Conservation (phyloP, 495 filamentous ascomycete genomes). For the Halenospora varia region DNA sequence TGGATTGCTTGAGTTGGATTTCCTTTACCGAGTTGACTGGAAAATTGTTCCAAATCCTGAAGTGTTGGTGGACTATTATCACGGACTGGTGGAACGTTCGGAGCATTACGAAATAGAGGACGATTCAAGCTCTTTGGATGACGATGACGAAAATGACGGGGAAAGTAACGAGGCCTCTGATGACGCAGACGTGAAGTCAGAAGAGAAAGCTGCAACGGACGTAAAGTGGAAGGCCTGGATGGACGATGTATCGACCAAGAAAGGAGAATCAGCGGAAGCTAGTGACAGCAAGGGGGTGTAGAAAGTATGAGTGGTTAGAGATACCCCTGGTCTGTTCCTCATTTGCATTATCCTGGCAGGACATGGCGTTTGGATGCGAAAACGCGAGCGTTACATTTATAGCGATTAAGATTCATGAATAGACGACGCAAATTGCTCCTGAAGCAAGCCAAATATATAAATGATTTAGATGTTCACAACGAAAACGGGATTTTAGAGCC, state of each 20-base stretch:
- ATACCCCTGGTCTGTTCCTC: conserved; percentile 10
- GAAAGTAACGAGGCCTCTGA: neutral
- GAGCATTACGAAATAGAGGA: conserved; percentile 40
- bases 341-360: neutral
- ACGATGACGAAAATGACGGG: conserved; percentile 11
- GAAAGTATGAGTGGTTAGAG: neutral
- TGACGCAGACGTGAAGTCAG: neutral
- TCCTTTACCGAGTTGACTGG: conserved; percentile 88
- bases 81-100: conserved; percentile 66
- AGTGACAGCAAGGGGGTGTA: neutral
- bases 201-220: conserved; percentile 10
- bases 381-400: neutral
- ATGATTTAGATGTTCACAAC: too few species aligned
- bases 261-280: neutral
- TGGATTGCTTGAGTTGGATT: conserved; percentile 91
- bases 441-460: neutral
- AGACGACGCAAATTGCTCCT: neutral
- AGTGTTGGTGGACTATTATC: conserved; percentile 87
- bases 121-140: conserved; percentile 16
- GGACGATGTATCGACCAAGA: conserved; percentile 20
- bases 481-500: too few species aligned
- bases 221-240: conserved; percentile 26
- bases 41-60: conserved; percentile 94
- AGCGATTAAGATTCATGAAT: neutral
- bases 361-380: neutral